Base-by-base conservation (phyloP, 192 early-diverging fungal species). In the Dissophora ornata region DNA sequence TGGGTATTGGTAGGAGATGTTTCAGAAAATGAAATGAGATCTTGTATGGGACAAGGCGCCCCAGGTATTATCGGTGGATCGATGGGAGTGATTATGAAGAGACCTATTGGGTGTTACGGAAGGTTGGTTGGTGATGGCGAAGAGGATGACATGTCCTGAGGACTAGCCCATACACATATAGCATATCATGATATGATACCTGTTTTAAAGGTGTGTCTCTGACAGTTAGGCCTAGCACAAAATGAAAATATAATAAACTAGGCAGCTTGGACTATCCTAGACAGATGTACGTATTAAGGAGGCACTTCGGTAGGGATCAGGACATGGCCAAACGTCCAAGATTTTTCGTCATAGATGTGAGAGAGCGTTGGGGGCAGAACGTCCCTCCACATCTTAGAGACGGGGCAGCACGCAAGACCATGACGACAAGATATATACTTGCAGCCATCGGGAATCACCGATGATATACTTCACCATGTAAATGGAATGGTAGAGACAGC, bases 11-110 rank as follows among this genome's bases (percentile, higher is more conserved):
- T 41, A 16, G 59, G 24, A 8, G 32, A 45, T 36, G 30, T 15
- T 24, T 21, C 21, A 15, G 50, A 41, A 0, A 33, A 13, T 1
- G 48, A 48, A 15, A 47, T 18, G 21, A 21, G n/a, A 7, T 25
- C 12, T 10, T 33, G 28, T 21, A 2, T 55, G 21, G 59, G 59
- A 6, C 59, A 55, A 13, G 69, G 69, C 0, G 69, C 59, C 4
- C 30, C 42, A 34, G 59, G 69, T 19, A 62, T 71, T 26, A 56
- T 71, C 28, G 69, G 59, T 18, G 59, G 69, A 10, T 71, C 69
- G 3, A 62, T 62, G 42, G 59, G 69, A 22, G 59, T 62, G 18
- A 54, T 71, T 38, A 71, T 71, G 51, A 71, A 62, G 52, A 51
- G 69, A 10, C 69, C 69, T 6, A 62, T 71, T 41, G 69, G 69